Conservation (phyloP, 176 grass and related monocot species). For the Avena sativa region DNA sequence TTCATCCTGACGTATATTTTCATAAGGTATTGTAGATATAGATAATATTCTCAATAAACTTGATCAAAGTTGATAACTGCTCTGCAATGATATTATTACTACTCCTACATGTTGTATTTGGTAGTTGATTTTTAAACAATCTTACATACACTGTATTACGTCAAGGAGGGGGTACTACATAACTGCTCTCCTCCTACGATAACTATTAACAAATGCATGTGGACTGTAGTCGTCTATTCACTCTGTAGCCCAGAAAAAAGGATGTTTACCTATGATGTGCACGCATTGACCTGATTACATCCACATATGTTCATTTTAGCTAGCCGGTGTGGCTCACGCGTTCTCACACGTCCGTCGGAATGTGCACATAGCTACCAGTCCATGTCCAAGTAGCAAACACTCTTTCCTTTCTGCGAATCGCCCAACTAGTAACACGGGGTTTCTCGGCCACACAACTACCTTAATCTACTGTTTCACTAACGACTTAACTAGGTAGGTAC, state of each 20-base stretch:
- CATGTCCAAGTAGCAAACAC: background rate
- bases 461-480: background rate
- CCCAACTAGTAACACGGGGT: too few species aligned
- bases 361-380: slow-evolving; percentile 5
- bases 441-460: slow-evolving; percentile 15
- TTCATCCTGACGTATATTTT: too few species aligned
- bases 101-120: too few species aligned
- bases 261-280: background rate
- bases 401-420: too few species aligned
- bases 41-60: too few species aligned
- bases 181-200: background rate
- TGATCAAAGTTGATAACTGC: too few species aligned
- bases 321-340: background rate
- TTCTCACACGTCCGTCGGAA: background rate
- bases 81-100: too few species aligned
- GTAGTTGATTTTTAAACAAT: too few species aligned
- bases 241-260: background rate
- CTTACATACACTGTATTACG: too few species aligned
- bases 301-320: slow-evolving; percentile 28
- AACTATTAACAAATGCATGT: background rate
- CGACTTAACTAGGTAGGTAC: background rate
- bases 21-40: too few species aligned
- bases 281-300: slow-evolving; percentile 41
- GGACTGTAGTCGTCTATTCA: background rate
- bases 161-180: too few species aligned